These are phyloP conservation scores for Fraxinus quadrangulata DNA, from an alignment of 257 asterid genomes.

Conservation along the genomic window DNA sequence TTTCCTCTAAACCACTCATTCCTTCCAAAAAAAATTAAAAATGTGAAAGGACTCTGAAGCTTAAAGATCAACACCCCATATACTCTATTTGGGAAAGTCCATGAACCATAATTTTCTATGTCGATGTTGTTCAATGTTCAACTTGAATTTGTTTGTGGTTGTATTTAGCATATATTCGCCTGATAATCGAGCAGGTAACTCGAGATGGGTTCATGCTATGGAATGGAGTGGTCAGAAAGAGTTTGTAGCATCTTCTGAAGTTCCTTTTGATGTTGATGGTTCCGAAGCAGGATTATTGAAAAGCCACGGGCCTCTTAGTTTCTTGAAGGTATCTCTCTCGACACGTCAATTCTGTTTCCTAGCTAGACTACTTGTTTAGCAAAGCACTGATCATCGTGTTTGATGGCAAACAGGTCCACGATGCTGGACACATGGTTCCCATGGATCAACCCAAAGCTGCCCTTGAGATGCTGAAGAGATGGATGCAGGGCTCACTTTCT, in stretches of 20 bases:
- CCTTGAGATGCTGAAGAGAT: constrained; percentile 79
- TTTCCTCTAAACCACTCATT: not conserved
- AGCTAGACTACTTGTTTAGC: not conserved
- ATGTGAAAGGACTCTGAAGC: not conserved
- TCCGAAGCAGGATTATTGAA: constrained; percentile 76
- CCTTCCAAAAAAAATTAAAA: not conserved
- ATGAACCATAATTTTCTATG: not conserved
- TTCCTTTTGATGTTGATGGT: constrained; percentile 69
- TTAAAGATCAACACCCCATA: too few species aligned
- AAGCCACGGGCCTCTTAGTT: constrained; percentile 79
- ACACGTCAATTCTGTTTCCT: not conserved
- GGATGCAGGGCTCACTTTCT: constrained; percentile 75
- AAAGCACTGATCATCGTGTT: not conserved
- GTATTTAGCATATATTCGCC: not conserved
- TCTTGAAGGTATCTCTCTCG: constrained; percentile 63
- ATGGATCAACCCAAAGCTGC: constrained; percentile 97
- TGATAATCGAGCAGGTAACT: constrained; percentile 59
- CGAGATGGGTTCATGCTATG: constrained; percentile 98
- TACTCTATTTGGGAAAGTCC: not conserved
- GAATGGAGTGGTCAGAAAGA: constrained; percentile 87
- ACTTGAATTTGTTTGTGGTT: not conserved
- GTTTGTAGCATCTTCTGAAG: constrained; percentile 59
- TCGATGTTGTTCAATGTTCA: not conserved
- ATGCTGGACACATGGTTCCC: constrained; percentile 98
- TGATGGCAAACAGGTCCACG: constrained; percentile 58